Evolutionary conservation across 2,329 filamentous ascomycete species (phyloP).

Genomic region (Arthrocladium fulminans): DNA sequence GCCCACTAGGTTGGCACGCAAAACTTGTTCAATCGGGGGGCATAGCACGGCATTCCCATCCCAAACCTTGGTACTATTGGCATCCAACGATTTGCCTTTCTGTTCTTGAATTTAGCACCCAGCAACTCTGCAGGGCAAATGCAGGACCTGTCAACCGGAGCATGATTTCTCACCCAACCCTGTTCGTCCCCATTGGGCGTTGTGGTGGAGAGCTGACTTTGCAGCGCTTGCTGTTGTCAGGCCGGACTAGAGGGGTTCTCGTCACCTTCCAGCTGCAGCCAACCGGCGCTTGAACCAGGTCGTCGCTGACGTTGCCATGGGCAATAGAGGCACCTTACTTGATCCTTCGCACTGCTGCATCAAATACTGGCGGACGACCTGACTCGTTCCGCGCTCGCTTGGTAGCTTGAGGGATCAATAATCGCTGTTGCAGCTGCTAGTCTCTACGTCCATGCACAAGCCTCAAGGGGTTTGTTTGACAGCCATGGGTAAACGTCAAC

Average conservation of each 20-base stretch:
- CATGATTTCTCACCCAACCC: not conserved
- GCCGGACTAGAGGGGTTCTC: not conserved
- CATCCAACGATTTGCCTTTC: not conserved
- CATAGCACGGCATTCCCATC: not conserved
- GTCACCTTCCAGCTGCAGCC: conserved; percentile 6
- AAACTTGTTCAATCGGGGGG: conserved; percentile 4
- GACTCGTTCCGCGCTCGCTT: conserved; percentile 2
- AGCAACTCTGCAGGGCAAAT: too few relatives aligned
- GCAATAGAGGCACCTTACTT: conserved; percentile 6
- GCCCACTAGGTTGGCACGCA: conserved; percentile 4
- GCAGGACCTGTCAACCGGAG: not conserved
- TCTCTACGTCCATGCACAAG: too few relatives aligned
- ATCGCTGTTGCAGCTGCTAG: conserved; percentile 5
- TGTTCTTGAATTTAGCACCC: not conserved
- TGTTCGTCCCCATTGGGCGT: conserved; percentile 5
- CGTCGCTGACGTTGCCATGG: conserved; percentile 6
- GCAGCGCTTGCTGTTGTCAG: not conserved
- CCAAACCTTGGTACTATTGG: not conserved
- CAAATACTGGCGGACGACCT: not conserved
- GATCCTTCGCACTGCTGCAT: not conserved
- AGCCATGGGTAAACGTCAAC: not conserved
- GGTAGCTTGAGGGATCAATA: not conserved
- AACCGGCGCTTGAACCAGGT: conserved; percentile 3
- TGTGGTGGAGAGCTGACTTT: conserved; percentile 3
- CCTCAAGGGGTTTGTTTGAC: not conserved